Conservation (phyloP, 768 basidiomycete species). For the Lactarius evosmus region DNA sequence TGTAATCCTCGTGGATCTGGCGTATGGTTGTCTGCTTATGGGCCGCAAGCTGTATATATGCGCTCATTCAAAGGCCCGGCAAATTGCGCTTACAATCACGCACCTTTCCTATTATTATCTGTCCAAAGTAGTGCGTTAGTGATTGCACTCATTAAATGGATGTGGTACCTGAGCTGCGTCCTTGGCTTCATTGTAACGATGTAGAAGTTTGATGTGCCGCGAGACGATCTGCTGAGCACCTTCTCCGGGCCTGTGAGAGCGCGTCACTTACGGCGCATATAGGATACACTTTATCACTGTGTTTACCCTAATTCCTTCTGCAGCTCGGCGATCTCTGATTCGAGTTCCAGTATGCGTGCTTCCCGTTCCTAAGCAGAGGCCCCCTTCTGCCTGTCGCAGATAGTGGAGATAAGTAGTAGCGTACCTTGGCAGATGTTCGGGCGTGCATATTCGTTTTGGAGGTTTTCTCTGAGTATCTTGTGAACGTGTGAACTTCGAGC, state of each 20-base stretch:
- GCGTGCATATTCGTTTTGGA: slow-evolving; percentile 22
- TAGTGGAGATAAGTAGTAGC: not conserved
- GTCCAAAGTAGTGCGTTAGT: not conserved
- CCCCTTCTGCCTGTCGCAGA: not conserved
- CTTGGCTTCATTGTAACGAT: slow-evolving; percentile 75
- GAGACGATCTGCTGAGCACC: slow-evolving; percentile 57
- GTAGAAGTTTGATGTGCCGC: slow-evolving; percentile 62
- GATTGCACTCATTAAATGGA: not conserved
- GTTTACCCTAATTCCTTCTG: slow-evolving; percentile 21
- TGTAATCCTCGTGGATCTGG: slow-evolving; percentile 72
- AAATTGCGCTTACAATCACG: not conserved
- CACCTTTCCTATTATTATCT: slow-evolving; percentile 82
- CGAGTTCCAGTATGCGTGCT: slow-evolving; percentile 21
- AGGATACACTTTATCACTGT: not conserved
- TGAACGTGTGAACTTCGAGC: not conserved
- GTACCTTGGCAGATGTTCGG: slow-evolving; percentile 21
- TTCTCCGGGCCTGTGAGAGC: slow-evolving; percentile 35
- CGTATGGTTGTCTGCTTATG: slow-evolving; percentile 66
- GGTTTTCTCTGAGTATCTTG: not conserved
- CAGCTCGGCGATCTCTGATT: slow-evolving; percentile 19
- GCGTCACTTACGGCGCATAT: not conserved
- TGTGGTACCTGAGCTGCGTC: slow-evolving; percentile 65
- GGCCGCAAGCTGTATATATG: slow-evolving; percentile 56
- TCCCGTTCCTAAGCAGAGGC: slow-evolving; percentile 17
- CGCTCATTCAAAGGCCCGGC: slow-evolving; percentile 13